Percentiles rank a stretch among this genome's conserved stretches.
These are phyloP conservation scores for Thoreauomyces humboldtii DNA, from an alignment of 192 early-diverging fungal genomes.

Conservation along the genomic window DNA sequence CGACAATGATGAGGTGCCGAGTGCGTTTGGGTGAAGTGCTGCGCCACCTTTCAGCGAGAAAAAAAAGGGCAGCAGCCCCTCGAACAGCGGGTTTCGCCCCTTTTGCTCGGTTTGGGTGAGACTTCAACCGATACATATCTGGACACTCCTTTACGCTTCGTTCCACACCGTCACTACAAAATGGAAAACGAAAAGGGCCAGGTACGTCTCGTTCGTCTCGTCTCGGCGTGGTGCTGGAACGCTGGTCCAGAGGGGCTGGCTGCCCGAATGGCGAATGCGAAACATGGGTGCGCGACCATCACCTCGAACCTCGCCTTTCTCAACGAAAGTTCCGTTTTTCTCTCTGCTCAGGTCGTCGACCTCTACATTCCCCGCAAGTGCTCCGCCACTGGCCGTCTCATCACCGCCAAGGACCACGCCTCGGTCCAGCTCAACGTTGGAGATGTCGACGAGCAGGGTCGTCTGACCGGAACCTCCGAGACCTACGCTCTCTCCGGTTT, in stretches of 20 bases:
- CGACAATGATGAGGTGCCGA: too few species aligned
- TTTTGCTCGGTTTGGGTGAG: too few species aligned
- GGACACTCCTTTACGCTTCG: neutral
- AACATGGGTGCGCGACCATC: neutral
- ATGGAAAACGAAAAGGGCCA: slow-evolving; percentile 59
- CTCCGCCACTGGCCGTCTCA: slow-evolving; percentile 97
- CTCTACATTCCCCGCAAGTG: slow-evolving; percentile 96
- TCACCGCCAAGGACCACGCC: slow-evolving; percentile 98
- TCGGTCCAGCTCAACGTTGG: slow-evolving; percentile 97
- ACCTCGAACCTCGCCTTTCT: neutral
- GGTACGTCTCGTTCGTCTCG: slow-evolving; percentile 20
- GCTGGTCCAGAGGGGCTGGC: neutral
- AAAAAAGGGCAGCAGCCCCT: too few species aligned
- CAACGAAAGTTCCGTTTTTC: neutral
- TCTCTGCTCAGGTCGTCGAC: slow-evolving; percentile 64
- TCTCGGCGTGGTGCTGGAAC: neutral
- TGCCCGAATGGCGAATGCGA: neutral
- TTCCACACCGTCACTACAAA: slow-evolving; percentile 22
- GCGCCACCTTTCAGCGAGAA: too few species aligned
- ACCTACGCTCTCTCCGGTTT: slow-evolving; percentile 92
- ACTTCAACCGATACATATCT: too few species aligned
- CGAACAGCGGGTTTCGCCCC: too few species aligned
- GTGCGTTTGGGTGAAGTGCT: too few species aligned
- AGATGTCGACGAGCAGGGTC: slow-evolving; percentile 85
- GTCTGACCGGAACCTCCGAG: slow-evolving; percentile 68